Base-by-base conservation (phyloP, 2,329 filamentous ascomycete genomes). In the Pseudogymnoascus sp. region DNA sequence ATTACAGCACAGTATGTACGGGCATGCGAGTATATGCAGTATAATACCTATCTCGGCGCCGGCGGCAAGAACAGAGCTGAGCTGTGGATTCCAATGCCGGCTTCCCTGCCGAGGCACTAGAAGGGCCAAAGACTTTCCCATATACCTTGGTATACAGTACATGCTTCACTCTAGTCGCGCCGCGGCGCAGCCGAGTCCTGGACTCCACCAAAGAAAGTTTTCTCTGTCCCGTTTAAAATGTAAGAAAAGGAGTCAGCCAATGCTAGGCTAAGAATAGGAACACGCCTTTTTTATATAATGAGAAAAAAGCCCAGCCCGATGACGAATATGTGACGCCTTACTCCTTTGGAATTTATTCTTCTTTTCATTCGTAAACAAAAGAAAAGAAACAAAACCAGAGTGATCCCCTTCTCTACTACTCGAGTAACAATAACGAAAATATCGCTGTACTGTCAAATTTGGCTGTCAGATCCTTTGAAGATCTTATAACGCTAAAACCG, bases 161-260 rank as follows among this genome's bases (percentile, higher is more conserved):
- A 47, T 26, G 12, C 12, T 14, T 16, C 6, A n/a, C n/a, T 34
- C 51, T 57, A 12, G n/a, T 57, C 51, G 26, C 29, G 51, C 51
- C 26, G 51, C n/a, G 51, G 51, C 51, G 51, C 26, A 34, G 11
- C 26, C 16, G 51, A n/a, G 51, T 18, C 26, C 5, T 57, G 26
- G 10, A 51, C 45, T 57, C 51, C 51, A 57, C 51, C 51, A 57
- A 57, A 57, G 51, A 57, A 57, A 57, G n/a, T 57, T 57, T 57
- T 57, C 51, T 34, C 26, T 12, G 51, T 34, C 51, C 51, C 51
- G 16, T 57, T 57, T 57, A 34, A 57, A 57, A 57, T 57, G 51
- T 57, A 18, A 54, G n/a, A 42, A 14, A 34, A 34, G 26, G 26
- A 57, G 51, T 57, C 51, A 57, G 51, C 51, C 51, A 57, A 57